Evolutionary conservation across 176 grass and related monocot species (phyloP).

Genomic region (Musa acuminata): DNA sequence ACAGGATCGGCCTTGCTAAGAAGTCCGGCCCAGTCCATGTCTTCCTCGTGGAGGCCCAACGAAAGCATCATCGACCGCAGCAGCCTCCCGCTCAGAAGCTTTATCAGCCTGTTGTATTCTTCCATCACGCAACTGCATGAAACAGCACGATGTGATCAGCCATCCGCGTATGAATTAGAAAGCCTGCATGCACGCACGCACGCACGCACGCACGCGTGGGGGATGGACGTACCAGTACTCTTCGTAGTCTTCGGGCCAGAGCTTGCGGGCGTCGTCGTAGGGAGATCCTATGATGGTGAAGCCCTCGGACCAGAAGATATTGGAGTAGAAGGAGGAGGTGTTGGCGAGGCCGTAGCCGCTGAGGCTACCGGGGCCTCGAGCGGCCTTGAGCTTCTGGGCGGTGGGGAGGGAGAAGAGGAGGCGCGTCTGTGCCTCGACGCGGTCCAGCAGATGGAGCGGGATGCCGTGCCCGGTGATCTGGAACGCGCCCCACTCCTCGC

Average conservation of each 20-base stretch:
- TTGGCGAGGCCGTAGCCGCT: constrained; percentile 1
- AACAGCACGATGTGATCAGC: neutral
- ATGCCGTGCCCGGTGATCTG: constrained; percentile 14
- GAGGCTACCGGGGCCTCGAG: neutral
- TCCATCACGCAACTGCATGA: constrained; percentile 3
- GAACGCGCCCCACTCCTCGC: constrained; percentile 13
- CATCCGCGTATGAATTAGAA: neutral
- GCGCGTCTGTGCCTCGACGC: neutral
- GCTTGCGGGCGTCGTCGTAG: neutral
- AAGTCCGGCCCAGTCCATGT: neutral
- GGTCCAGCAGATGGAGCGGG: neutral
- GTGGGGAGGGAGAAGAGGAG: constrained; percentile 13
- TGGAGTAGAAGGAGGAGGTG: constrained; percentile 13
- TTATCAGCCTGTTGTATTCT: neutral
- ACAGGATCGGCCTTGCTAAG: neutral
- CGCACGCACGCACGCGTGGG: neutral
- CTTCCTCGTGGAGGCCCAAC: constrained; percentile 6
- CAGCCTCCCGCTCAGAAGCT: neutral
- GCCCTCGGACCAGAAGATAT: constrained; percentile 18
- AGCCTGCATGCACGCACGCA: neutral
- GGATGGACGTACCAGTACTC: constrained; percentile 10
- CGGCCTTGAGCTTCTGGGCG: constrained; percentile 6
- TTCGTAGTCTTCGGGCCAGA: constrained; percentile 7
- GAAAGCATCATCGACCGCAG: constrained; percentile 3
- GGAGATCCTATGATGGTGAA: constrained; percentile 14